These are phyloP conservation scores for Zygoascus biomembranicola DNA, from an alignment of 805 yeast species.

Conservation along the genomic window DNA sequence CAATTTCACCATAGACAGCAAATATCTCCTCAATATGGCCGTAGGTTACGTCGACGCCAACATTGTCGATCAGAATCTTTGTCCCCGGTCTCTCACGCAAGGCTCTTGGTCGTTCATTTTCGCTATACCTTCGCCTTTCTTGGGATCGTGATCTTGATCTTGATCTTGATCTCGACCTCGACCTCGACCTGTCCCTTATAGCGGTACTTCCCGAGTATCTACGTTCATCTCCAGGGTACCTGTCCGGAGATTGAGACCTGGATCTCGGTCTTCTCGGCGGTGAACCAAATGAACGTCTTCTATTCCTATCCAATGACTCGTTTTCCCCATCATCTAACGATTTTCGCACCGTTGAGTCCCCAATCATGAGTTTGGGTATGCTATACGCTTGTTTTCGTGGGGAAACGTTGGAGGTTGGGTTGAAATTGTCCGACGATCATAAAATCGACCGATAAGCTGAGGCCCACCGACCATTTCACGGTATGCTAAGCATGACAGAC, in stretches of 20 bases:
- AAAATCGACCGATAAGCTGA: no score
- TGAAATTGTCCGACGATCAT: no score
- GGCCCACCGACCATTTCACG: no score
- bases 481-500: no score
- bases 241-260: slow-evolving; percentile 1
- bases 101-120: background rate
- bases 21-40: slow-evolving; percentile 16
- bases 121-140: slow-evolving; percentile 2
- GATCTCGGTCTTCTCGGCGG: background rate
- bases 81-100: background rate
- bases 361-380: background rate
- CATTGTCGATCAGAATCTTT: slow-evolving; percentile 2
- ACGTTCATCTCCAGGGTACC: background rate
- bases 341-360: background rate
- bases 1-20: slow-evolving; percentile 12
- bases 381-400: no score
- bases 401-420: no score
- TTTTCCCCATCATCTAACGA: background rate
- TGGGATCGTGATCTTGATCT: slow-evolving; percentile 4
- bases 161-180: background rate
- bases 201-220: background rate
- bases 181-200: background rate
- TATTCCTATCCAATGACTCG: background rate
- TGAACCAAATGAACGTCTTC: background rate
- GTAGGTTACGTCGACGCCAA: background rate